These are phyloP conservation scores for Tetrahymena thermophila DNA, from an alignment of 73 alveolate genomes.

Conservation along the genomic window DNA sequence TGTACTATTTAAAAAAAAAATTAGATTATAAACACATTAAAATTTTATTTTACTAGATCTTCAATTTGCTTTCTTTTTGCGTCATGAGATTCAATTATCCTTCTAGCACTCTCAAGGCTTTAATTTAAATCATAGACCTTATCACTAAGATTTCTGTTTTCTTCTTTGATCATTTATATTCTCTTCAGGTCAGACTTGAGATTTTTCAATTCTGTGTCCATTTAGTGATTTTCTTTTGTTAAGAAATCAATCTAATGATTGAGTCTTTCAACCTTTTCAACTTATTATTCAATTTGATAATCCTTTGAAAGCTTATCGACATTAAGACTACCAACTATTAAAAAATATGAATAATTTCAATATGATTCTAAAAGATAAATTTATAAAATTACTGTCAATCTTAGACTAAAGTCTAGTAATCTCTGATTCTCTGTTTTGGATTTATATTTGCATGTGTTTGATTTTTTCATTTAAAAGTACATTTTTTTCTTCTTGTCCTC, in stretches of 20 bases:
- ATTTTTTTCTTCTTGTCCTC: constrained; percentile 19
- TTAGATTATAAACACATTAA: not conserved
- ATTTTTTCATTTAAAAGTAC: constrained; percentile 11
- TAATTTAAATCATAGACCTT: not conserved
- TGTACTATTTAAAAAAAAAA: not conserved
- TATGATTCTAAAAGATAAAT: not conserved
- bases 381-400: constrained; percentile 6
- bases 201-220: not conserved
- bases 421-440: constrained; percentile 37
- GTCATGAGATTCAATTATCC: not conserved
- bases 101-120: not conserved
- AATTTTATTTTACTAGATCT: not conserved
- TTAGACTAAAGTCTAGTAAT: constrained; percentile 36
- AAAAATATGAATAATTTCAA: not conserved
- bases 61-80: not conserved
- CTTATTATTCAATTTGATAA: not conserved
- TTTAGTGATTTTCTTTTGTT: constrained; percentile 26
- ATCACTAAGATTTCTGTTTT: not conserved
- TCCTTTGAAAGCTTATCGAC: constrained; percentile 29
- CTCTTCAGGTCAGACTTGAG: not conserved
- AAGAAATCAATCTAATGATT: constrained; percentile 26
- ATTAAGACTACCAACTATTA: constrained; percentile 17
- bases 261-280: constrained; percentile 22
- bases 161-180: not conserved
- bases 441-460: constrained; percentile 22